Conservation (phyloP, 331 rosid species). For the Rhamnella rubrinervis region DNA sequence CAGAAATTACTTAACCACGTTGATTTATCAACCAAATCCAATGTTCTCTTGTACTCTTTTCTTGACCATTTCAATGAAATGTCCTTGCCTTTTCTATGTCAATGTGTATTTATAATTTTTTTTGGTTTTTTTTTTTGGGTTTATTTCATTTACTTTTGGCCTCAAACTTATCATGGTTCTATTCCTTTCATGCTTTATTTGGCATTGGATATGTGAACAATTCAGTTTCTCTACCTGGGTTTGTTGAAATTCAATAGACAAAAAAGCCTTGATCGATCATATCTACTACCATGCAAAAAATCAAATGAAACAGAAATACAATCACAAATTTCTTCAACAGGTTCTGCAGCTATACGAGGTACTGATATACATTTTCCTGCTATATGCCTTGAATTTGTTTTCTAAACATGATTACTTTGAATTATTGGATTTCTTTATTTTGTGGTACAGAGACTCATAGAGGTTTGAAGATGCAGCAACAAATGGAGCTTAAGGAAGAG, state of each 20-base stretch:
- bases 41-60: not conserved
- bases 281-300: not conserved
- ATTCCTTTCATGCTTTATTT: not conserved
- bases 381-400: too few species aligned
- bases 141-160: not conserved
- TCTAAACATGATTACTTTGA: not conserved
- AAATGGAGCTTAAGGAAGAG: conserved; percentile 32
- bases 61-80: not conserved
- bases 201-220: too few species aligned
- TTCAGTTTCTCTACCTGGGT: conserved; percentile 7
- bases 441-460: not conserved
- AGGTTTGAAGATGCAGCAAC: conserved; percentile 30
- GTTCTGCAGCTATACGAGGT: conserved; percentile 1
- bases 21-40: not conserved
- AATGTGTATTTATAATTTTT: not conserved
- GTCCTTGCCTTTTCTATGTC: not conserved
- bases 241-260: not conserved
- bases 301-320: not conserved
- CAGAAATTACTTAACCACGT: conserved; percentile 3
- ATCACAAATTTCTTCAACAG: not conserved
- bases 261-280: not conserved
- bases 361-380: not conserved
- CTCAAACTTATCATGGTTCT: conserved; percentile 2
- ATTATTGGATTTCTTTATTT: not conserved
- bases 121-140: not conserved